These are phyloP conservation scores for Diplocarpon rosae DNA, from an alignment of 2,329 filamentous ascomycete species.

Conservation along the genomic window DNA sequence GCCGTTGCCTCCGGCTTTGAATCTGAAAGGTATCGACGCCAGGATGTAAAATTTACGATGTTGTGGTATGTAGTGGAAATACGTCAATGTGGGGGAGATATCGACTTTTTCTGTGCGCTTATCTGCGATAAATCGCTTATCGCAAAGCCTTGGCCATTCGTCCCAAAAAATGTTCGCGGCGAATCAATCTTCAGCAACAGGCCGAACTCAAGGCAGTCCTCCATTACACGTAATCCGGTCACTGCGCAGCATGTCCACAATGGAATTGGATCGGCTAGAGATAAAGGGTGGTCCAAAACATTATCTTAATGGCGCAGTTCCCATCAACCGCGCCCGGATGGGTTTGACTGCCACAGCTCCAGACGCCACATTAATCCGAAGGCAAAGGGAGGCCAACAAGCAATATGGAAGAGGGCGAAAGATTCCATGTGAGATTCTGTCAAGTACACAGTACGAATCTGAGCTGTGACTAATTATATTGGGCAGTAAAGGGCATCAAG, in stretches of 20 bases:
- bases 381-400: slow-evolving; percentile 53
- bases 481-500: slow-evolving; percentile 45
- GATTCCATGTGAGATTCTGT: slow-evolving; percentile 38
- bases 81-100: slow-evolving; percentile 8
- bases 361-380: slow-evolving; percentile 29
- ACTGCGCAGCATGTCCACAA: not conserved
- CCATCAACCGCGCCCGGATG: slow-evolving; percentile 38
- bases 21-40: slow-evolving; percentile 71
- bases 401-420: slow-evolving; percentile 76
- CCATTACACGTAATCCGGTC: too few relatives aligned
- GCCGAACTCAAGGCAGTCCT: too few relatives aligned
- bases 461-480: not conserved
- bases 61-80: not conserved
- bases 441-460: not conserved
- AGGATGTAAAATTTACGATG: slow-evolving; percentile 33
- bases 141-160: slow-evolving; percentile 14
- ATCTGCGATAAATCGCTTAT: slow-evolving; percentile 19
- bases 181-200: not conserved
- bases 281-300: slow-evolving; percentile 3
- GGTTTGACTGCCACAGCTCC: slow-evolving; percentile 31
- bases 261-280: slow-evolving; percentile 15
- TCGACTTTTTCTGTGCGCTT: slow-evolving; percentile 14
- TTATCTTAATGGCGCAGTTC: slow-evolving; percentile 41
- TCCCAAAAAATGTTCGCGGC: slow-evolving; percentile 9
- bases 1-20: slow-evolving; percentile 60